Base-by-base conservation (phyloP, 805 yeast genomes). In the Myxozyma sirexii region DNA sequence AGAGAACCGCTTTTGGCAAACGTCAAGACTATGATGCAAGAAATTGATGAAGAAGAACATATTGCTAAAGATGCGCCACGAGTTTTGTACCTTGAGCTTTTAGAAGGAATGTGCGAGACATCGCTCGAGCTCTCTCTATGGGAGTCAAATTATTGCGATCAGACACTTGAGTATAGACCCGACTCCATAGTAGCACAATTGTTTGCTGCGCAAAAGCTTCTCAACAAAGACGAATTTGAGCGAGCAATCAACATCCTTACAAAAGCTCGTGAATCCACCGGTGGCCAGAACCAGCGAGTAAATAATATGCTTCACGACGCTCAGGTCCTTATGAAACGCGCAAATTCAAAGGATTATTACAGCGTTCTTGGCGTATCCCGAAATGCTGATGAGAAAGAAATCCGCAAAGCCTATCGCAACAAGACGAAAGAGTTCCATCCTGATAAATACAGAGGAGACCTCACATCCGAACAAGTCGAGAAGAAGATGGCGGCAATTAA, bases 401-500 rank as follows among this genome's bases (percentile, higher is more conserved):
- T 93, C 62, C 89, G 87, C 68, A 86, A 84, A 72, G 96, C 96
- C 0, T 87, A 91, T 74, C 79, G 97, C 59, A 79, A 84, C 6
- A 82, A 86, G 69, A 87, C 94, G 37, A 86, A 87, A 69, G 84
- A 84, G 70, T 90, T 81, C 72, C 99, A 93, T 71, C 99, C 99
- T 0, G 99, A 93, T 74, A 94, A 93, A 72, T 86, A 88, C 70
- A 84, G 84, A 68, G 85, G 84, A 37, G 89, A 86, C 39, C 71
- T 87, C 60, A 78, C 85, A 7, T 80, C 82, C 29, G 89, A 85
- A 33, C 82, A 87, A 59, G 86, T 87, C 38, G 96, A 90, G 73
- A 77, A 77, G 51, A 89, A 88, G 68, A 94, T 93, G 92, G 90
- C 96, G 49, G 92, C 87, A 56, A 88, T 93, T 64, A 94, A 93